A percentile compares a stretch with the other conserved stretches of the same genome.
Conservation (phyloP, 495 filamentous ascomycete genomes). For the Trypethelium eluteriae region DNA sequence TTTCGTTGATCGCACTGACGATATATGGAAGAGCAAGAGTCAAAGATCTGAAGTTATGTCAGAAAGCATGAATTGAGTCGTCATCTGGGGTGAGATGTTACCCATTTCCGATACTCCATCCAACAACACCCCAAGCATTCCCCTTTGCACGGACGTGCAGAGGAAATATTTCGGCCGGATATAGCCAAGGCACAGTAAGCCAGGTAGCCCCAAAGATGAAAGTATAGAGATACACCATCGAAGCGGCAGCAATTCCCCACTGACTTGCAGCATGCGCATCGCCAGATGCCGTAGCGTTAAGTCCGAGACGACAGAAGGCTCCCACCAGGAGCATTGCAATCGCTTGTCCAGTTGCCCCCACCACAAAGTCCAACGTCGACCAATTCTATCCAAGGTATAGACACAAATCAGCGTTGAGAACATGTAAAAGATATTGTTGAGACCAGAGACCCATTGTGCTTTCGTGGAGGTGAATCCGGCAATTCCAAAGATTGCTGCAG, state of each 20-base stretch:
- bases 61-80: slow-evolving; percentile 11
- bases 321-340: slow-evolving; percentile 55
- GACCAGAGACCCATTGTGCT: slow-evolving; percentile 53
- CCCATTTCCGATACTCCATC: slow-evolving; percentile 52
- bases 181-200: slow-evolving; percentile 65
- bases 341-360: slow-evolving; percentile 57
- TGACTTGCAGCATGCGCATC: slow-evolving; percentile 40
- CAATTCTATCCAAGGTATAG: slow-evolving; percentile 61
- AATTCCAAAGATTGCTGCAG: slow-evolving; percentile 58
- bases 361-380: slow-evolving; percentile 59
- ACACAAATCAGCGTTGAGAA: slow-evolving; percentile 57
- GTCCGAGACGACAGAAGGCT: slow-evolving; percentile 46
- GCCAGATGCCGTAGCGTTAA: slow-evolving; percentile 41
- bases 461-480: slow-evolving; percentile 54
- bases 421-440: slow-evolving; percentile 63
- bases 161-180: slow-evolving; percentile 62
- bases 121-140: slow-evolving; percentile 68
- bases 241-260: slow-evolving; percentile 55
- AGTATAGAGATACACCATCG: slow-evolving; percentile 65
- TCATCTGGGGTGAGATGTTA: slow-evolving; percentile 18
- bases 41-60: slow-evolving; percentile 15
- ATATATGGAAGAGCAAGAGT: slow-evolving; percentile 34
- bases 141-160: slow-evolving; percentile 59
- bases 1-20: slow-evolving; percentile 30
- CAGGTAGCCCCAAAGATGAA: slow-evolving; percentile 63